phyloP scores from a whole-genome alignment of 192 early-diverging fungal species.

The Kappamyces sp. region DNA sequence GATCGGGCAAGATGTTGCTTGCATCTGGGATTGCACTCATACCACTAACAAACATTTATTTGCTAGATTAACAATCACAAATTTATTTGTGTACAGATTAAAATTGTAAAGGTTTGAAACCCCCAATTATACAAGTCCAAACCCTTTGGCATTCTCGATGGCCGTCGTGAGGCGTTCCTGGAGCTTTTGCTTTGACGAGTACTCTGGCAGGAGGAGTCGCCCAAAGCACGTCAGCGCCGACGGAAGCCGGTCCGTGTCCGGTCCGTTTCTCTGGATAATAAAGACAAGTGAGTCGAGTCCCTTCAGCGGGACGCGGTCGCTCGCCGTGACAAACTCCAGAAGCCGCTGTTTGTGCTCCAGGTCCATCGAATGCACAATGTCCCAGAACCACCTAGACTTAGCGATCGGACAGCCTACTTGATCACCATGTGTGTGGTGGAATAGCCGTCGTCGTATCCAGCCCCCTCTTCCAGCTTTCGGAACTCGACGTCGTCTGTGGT shows the following conservation, averaged over 20 bases:
- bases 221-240: conserved; percentile 91
- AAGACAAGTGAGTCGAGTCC: conserved; percentile 76
- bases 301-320: conserved; percentile 79
- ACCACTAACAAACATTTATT: neutral
- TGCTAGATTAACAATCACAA: neutral
- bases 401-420: conserved; percentile 21
- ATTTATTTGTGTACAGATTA: too few relatives aligned
- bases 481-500: conserved; percentile 55
- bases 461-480: conserved; percentile 59
- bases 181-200: conserved; percentile 64
- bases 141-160: conserved; percentile 88
- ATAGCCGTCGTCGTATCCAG: conserved; percentile 85
- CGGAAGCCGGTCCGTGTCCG: conserved; percentile 77
- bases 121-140: conserved; percentile 75
- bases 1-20: conserved; percentile 25
- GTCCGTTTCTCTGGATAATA: conserved; percentile 93
- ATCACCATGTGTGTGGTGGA: conserved; percentile 58
- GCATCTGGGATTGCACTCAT: neutral
- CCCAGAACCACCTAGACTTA: conserved; percentile 66
- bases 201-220: conserved; percentile 81
- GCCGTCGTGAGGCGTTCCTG: conserved; percentile 70
- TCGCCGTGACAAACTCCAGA: conserved; percentile 85
- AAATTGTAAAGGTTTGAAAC: neutral
- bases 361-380: conserved; percentile 60
- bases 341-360: conserved; percentile 64